phyloP scores from a whole-genome alignment of 495 filamentous ascomycete genomes.

The Lasiosphaeria ovina region DNA sequence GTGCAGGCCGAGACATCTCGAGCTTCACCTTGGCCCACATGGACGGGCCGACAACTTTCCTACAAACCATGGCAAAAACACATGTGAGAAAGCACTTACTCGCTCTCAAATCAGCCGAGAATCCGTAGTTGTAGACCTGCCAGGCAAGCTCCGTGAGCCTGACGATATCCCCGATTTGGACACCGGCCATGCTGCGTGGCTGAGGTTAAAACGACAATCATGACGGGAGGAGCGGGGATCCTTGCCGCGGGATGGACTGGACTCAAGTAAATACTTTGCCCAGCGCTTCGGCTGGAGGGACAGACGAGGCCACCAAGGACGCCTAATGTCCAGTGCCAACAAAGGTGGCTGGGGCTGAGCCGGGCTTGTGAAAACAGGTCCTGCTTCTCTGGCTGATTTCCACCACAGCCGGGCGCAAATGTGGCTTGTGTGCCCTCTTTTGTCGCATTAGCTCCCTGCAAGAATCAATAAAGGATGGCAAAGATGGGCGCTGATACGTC shows the following conservation, averaged over 20 bases:
- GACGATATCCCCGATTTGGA: conserved; percentile 9
- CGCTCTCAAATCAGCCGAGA: conserved; percentile 1
- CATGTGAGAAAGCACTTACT: conserved; percentile 1
- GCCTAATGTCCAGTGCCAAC: not conserved
- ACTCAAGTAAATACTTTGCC: not conserved
- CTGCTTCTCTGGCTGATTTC: not conserved
- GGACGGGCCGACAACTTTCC: too few relatives aligned
- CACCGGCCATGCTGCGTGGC: not conserved
- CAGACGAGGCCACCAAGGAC: not conserved
- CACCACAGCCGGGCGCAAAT: not conserved
- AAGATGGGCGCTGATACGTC: not conserved
- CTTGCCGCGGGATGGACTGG: not conserved
- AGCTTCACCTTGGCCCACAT: not conserved
- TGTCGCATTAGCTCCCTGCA: not conserved
- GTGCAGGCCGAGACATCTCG: not conserved
- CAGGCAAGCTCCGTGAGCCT: conserved; percentile 10
- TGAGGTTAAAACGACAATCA: not conserved
- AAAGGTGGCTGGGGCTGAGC: not conserved
- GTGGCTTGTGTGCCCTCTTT: not conserved
- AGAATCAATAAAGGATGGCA: not conserved
- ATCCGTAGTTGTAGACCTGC: conserved; percentile 6
- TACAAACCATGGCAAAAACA: not conserved
- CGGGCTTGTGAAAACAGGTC: not conserved
- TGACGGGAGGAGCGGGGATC: not conserved
- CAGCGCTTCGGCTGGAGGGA: not conserved